These are phyloP conservation scores for Debaryomycetaceae sp. DNA, from an alignment of 1,139 yeast genomes.

Conservation along the genomic window DNA sequence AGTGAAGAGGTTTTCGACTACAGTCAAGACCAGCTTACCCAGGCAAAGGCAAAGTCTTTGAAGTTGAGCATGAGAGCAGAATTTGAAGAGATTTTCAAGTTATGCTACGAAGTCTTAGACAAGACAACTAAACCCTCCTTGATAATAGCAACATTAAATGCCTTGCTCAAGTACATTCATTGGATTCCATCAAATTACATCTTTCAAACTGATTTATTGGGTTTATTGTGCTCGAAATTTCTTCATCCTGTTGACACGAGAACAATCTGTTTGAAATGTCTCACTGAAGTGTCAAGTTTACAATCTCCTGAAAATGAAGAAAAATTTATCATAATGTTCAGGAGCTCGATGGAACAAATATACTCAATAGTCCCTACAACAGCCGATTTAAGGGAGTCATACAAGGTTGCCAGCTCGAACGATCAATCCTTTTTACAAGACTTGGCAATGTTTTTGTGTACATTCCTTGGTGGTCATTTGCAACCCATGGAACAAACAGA, in stretches of 20 bases:
- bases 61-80: conserved; percentile 84
- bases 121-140: conserved; percentile 81
- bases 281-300: conserved; percentile 83
- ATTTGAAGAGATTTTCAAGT: conserved; percentile 86
- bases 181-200: conserved; percentile 94
- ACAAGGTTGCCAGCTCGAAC: conserved; percentile 68
- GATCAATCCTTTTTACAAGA: conserved; percentile 96
- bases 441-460: conserved; percentile 87
- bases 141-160: conserved; percentile 78
- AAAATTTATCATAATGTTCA: conserved; percentile 69
- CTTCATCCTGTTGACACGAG: conserved; percentile 78
- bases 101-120: conserved; percentile 90
- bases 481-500: conserved; percentile 65
- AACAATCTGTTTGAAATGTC: conserved; percentile 80
- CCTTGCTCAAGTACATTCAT: conserved; percentile 79
- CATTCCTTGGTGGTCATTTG: conserved; percentile 78
- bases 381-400: conserved; percentile 70
- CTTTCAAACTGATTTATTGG: conserved; percentile 80
- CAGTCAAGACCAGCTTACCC: conserved; percentile 93
- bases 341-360: conserved; percentile 69
- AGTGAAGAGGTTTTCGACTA: conserved; percentile 96
- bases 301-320: conserved; percentile 60
- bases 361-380: conserved; percentile 68
- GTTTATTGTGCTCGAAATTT: conserved; percentile 69
- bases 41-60: conserved; percentile 82